Evolutionary conservation across 768 basidiomycete genomes (phyloP).

Genomic region (Boletus reticulatus): DNA sequence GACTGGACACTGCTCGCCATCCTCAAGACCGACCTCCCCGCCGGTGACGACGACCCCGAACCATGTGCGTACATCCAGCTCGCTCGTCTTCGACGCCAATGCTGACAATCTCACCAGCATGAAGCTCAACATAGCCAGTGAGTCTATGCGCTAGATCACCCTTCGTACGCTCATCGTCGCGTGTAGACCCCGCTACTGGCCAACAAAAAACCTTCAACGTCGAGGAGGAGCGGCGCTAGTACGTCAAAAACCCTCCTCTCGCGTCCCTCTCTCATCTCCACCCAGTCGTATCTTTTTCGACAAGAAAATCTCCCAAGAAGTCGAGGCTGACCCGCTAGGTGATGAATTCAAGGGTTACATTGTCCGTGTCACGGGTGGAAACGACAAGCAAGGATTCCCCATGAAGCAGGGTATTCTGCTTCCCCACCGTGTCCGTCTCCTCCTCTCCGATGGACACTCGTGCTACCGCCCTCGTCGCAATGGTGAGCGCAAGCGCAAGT

Average conservation of each 20-base stretch:
- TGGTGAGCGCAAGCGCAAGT: slow-evolving; percentile 98
- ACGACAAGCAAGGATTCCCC: slow-evolving; percentile 98
- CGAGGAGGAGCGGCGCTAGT: slow-evolving; percentile 89
- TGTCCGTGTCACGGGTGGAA: slow-evolving; percentile 95
- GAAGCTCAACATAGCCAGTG: slow-evolving; percentile 98
- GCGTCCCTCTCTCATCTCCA: not conserved
- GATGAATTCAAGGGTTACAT: slow-evolving; percentile 98
- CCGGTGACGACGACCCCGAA: slow-evolving; percentile 29
- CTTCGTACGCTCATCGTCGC: slow-evolving; percentile 14
- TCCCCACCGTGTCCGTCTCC: slow-evolving; percentile 89
- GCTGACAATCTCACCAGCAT: slow-evolving; percentile 47
- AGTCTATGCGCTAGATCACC: slow-evolving; percentile 30
- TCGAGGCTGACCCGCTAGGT: slow-evolving; percentile 85
- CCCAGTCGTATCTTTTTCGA: slow-evolving; percentile 91
- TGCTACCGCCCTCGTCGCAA: slow-evolving; percentile 92
- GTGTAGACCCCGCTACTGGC: slow-evolving; percentile 90
- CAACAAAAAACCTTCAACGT: slow-evolving; percentile 95
- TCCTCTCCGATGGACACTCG: slow-evolving; percentile 94
- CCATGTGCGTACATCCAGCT: slow-evolving; percentile 21
- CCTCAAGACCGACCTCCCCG: slow-evolving; percentile 32
- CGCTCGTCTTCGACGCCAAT: not conserved
- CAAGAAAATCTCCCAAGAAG: slow-evolving; percentile 96
- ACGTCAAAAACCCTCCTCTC: slow-evolving; percentile 28
- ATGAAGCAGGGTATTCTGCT: slow-evolving; percentile 99
- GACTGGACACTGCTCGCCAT: not conserved